phyloP scores from a whole-genome alignment of 208 protist genomes.

The Leishmania braziliensis region DNA sequence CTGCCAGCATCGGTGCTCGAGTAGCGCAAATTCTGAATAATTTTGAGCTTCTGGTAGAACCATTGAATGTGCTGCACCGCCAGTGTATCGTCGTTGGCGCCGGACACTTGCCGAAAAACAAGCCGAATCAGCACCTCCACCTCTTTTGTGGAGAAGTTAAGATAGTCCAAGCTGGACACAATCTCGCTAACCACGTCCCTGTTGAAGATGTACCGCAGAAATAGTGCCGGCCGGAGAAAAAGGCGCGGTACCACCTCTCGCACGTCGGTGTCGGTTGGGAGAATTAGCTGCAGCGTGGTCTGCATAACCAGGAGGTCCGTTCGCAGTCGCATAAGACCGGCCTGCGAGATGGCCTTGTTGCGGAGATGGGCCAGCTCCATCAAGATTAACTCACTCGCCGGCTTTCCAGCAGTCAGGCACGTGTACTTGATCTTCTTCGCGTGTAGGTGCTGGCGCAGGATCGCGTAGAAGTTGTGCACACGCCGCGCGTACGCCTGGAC shows the following conservation, averaged over 20 bases:
- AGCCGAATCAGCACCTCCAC: conserved; percentile 80
- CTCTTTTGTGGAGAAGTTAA: conserved; percentile 56
- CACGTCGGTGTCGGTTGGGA: conserved; percentile 72
- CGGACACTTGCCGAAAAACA: conserved; percentile 72
- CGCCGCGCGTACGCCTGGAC: conserved; percentile 80
- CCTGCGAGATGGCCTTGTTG: conserved; percentile 76
- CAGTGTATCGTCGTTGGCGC: conserved; percentile 64
- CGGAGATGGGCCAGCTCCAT: conserved; percentile 80
- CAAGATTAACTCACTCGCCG: conserved; percentile 80
- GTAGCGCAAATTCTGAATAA: conserved; percentile 24
- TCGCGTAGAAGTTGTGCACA: conserved; percentile 71
- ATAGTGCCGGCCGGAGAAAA: conserved; percentile 69
- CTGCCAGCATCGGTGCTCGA: not conserved
- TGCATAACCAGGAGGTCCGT: conserved; percentile 81
- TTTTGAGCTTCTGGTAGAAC: conserved; percentile 53
- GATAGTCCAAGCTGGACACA: conserved; percentile 78
- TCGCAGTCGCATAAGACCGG: conserved; percentile 56
- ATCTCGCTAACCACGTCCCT: conserved; percentile 80
- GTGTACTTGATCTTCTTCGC: conserved; percentile 73
- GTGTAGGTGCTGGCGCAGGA: conserved; percentile 67
- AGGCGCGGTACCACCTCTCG: conserved; percentile 61
- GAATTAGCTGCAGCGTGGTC: conserved; percentile 70
- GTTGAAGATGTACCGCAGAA: conserved; percentile 81
- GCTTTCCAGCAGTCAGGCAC: conserved; percentile 63
- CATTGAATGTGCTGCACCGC: conserved; percentile 54